Base-by-base conservation (phyloP, 2,329 filamentous ascomycete genomes). In the Aureobasidium sp. region DNA sequence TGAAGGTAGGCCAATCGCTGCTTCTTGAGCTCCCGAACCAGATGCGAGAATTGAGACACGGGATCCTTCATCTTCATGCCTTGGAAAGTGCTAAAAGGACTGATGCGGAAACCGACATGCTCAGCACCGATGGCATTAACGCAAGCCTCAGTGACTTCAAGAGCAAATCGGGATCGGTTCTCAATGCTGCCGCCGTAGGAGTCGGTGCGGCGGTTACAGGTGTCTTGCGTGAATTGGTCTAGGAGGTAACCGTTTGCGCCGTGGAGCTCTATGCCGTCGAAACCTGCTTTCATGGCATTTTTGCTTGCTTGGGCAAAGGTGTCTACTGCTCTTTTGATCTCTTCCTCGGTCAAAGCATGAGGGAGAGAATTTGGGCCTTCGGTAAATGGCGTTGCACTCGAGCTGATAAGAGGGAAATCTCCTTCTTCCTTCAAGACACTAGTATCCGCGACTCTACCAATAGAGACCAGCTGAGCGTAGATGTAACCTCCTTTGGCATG, bases 61-160 rank as follows among this genome's bases (percentile, higher is more conserved):
- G 85, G 84, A 45, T 88, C 77, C 0, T 70, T 64, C 82, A 87
- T 86, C 64, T 66, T 68, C 84, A 88, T 85, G 33, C 78, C 79
- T 62, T 88, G 83, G 72, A 84, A 88, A 0, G 72, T 71, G 54
- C 78, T 81, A 73, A 79, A 87, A 0, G 85, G 86, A 2, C 77
- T 81, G 4, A 89, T 70, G 1, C 85, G 79, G 31, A 87, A 78
- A 0, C 77, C 82, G 2, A 79, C 76, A 8, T 74, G 74, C 0
- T 84, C 77, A 0, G 78, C 68, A 0, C 84, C 84, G 13, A 83
- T 71, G 0, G 80, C 78, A 0, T 73, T 70, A 0, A 73, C 70
- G 3, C 83, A 77, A 0, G 80, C 80, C 35, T 79, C 74, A 0
- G 80, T 72, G 13, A 82, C 77, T 64, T 84, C 81, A 8, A 84